A percentile compares a stretch with the other conserved stretches of the same genome.
These are phyloP conservation scores for Salix koriyanagi DNA, from an alignment of 345 rosid genomes.

Conservation along the genomic window DNA sequence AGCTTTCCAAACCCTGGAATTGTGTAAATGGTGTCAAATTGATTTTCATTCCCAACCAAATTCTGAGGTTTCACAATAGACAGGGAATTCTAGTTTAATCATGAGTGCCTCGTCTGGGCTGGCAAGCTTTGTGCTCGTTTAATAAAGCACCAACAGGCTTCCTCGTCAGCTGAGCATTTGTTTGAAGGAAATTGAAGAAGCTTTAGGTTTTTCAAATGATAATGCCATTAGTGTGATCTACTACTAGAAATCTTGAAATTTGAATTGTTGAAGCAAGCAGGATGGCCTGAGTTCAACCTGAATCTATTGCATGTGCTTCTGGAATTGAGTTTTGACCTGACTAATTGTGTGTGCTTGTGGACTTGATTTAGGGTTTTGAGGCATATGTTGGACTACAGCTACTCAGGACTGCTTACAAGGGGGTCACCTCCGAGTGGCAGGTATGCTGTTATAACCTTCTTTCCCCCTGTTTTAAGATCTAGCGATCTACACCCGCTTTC, in stretches of 20 bases:
- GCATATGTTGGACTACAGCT: conserved; percentile 83
- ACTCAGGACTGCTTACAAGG: conserved; percentile 69
- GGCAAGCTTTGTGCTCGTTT: background rate
- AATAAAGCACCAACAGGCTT: background rate
- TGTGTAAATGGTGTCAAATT: background rate
- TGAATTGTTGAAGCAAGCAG: background rate
- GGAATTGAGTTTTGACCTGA: background rate
- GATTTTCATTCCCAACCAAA: background rate
- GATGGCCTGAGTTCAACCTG: background rate
- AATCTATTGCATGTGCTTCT: background rate
- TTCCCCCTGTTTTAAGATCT: background rate
- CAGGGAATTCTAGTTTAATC: background rate
- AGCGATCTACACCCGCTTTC: background rate
- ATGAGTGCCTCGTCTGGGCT: background rate
- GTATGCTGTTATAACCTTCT: conserved; percentile 22
- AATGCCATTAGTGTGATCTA: background rate
- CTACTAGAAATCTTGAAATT: background rate
- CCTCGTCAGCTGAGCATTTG: background rate
- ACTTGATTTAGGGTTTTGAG: conserved; percentile 69
- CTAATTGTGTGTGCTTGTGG: conserved; percentile 8
- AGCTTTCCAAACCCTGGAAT: background rate
- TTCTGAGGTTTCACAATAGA: background rate
- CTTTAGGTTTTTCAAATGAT: background rate
- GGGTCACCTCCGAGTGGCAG: conserved; percentile 92
- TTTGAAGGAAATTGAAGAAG: background rate